Evolutionary conservation across 2,329 filamentous ascomycete genomes (phyloP).

Genomic region (Hypoxylon sp.): DNA sequence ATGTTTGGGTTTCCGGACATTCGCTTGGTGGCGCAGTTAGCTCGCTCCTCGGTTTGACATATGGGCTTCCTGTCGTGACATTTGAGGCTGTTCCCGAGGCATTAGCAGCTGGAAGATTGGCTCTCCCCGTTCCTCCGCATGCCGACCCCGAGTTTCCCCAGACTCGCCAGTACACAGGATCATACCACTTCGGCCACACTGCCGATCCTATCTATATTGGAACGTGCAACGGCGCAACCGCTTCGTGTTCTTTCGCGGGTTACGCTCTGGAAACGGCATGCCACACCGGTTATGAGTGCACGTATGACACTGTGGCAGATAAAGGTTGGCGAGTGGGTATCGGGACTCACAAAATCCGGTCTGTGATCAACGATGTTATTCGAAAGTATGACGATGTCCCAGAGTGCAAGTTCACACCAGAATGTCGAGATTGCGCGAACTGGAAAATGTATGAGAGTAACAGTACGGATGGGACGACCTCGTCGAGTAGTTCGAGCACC

Average conservation of each 20-base stretch:
- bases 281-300: conserved; percentile 87
- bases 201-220: conserved; percentile 97
- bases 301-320: conserved; percentile 92
- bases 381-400: conserved; percentile 85
- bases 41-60: conserved; percentile 90
- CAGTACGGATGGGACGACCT: conserved; percentile 80
- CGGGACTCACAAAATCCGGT: conserved; percentile 89
- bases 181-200: conserved; percentile 94
- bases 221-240: conserved; percentile 89
- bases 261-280: conserved; percentile 96
- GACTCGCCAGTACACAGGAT: conserved; percentile 77
- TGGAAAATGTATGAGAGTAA: conserved; percentile 98
- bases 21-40: conserved; percentile 91
- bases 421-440: conserved; percentile 88
- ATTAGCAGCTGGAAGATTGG: conserved; percentile 84
- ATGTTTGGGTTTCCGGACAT: conserved; percentile 92
- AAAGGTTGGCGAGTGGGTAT: conserved; percentile 93
- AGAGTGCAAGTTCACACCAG: conserved; percentile 78
- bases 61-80: conserved; percentile 89
- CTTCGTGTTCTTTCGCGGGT: conserved; percentile 89
- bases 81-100: conserved; percentile 96
- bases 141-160: conserved; percentile 79
- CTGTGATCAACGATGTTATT: conserved; percentile 89
- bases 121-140: conserved; percentile 86
- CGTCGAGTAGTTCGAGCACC: conserved; percentile 67